Conservation (phyloP, 2,329 filamentous ascomycete genomes). For the Fulvia fulva region DNA sequence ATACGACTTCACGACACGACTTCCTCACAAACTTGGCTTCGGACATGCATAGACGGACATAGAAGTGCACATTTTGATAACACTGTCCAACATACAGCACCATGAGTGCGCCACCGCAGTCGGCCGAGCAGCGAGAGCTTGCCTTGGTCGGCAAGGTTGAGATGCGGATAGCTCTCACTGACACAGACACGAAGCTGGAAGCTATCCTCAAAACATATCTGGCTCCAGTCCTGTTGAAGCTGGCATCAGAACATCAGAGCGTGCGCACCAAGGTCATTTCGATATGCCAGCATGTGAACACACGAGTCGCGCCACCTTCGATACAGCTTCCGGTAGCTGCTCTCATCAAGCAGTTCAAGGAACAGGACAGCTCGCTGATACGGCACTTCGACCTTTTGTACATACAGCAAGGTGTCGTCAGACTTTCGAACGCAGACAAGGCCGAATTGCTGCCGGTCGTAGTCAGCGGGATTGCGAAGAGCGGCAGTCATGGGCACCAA, state of each 20-base stretch:
- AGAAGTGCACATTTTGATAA: not conserved
- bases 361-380: slow-evolving; percentile 66
- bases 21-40: no score
- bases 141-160: slow-evolving; percentile 81
- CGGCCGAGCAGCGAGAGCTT: slow-evolving; percentile 66
- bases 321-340: slow-evolving; percentile 80
- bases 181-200: slow-evolving; percentile 79
- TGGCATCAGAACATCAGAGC: slow-evolving; percentile 71
- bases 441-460: slow-evolving; percentile 68
- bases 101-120: slow-evolving; percentile 16
- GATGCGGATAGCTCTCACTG: slow-evolving; percentile 75
- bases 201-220: slow-evolving; percentile 74
- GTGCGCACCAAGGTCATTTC: slow-evolving; percentile 77
- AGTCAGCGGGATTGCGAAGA: slow-evolving; percentile 61
- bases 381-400: slow-evolving; percentile 86
- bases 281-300: slow-evolving; percentile 69
- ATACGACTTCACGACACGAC: no score
- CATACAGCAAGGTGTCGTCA: slow-evolving; percentile 75
- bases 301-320: slow-evolving; percentile 55
- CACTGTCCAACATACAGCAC: not conserved
- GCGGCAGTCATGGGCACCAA: slow-evolving; percentile 56
- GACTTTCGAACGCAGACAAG: slow-evolving; percentile 59
- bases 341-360: slow-evolving; percentile 85
- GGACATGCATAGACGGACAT: not conserved
- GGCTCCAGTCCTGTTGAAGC: slow-evolving; percentile 77